phyloP scores from a whole-genome alignment of 306 rosid genomes.

The Carpinus viminea region DNA sequence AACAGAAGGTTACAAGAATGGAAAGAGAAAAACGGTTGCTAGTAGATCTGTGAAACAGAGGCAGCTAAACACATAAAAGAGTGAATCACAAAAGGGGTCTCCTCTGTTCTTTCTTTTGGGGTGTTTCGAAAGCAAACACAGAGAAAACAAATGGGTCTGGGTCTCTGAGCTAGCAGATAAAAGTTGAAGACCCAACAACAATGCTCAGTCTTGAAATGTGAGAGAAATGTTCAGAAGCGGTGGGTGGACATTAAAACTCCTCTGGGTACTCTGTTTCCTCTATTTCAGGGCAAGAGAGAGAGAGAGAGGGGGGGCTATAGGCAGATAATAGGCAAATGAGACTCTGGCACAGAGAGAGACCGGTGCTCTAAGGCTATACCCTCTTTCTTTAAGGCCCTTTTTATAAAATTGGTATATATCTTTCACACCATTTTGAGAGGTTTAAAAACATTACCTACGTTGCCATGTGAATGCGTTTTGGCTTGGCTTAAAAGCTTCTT shows the following conservation, averaged over 20 bases:
- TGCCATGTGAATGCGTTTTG: background rate
- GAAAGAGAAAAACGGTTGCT: constrained; percentile 7
- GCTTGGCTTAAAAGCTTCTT: constrained; percentile 24
- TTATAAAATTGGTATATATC: constrained; percentile 44
- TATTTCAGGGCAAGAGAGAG: constrained; percentile 45
- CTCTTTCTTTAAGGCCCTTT: background rate
- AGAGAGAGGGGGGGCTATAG: constrained; percentile 11
- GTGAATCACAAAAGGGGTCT: constrained; percentile 6
- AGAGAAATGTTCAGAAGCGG: constrained; percentile 15
- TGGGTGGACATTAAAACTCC: constrained; percentile 42
- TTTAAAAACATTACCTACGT: background rate
- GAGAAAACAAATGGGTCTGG: constrained; percentile 27
- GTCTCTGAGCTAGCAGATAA: constrained; percentile 41
- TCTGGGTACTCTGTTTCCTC: constrained; percentile 38
- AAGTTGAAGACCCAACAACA: constrained; percentile 22
- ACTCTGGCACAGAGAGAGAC: background rate
- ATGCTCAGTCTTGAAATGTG: constrained; percentile 40
- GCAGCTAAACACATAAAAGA: constrained; percentile 21
- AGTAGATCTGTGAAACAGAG: constrained; percentile 49
- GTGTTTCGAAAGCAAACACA: constrained; percentile 32
- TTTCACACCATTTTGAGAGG: background rate
- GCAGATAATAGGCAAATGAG: background rate
- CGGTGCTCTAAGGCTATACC: background rate
- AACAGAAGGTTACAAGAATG: constrained; percentile 32
- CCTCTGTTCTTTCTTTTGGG: constrained; percentile 23